A percentile compares a stretch with the other conserved stretches of the same genome.
These are phyloP conservation scores for Clavariopsis aquatica DNA, from an alignment of 495 filamentous ascomycete genomes.

Conservation along the genomic window DNA sequence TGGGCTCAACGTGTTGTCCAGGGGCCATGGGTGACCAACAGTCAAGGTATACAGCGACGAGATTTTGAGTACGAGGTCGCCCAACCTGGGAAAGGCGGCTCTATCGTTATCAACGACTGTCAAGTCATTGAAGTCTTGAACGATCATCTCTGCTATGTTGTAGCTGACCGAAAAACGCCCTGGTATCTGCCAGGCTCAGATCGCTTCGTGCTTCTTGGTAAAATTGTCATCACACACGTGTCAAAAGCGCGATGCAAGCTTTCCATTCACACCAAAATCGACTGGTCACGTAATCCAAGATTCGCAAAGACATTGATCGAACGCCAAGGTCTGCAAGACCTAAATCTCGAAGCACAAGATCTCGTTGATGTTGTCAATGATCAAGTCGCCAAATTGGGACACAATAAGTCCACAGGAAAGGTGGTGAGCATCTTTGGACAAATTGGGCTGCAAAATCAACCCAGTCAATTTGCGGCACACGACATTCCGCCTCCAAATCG, in stretches of 20 bases:
- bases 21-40: conserved; percentile 74
- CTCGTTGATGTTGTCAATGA: conserved; percentile 82
- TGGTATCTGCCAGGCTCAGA: conserved; percentile 86
- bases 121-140: conserved; percentile 90
- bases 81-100: conserved; percentile 15
- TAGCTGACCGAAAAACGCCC: conserved; percentile 82
- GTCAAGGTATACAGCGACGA: conserved; percentile 67
- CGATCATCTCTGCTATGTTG: conserved; percentile 93
- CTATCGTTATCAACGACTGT: conserved; percentile 65
- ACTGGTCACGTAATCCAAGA: conserved; percentile 70
- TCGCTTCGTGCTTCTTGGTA: conserved; percentile 80
- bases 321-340: conserved; percentile 74
- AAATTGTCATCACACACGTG: conserved; percentile 90
- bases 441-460: conserved; percentile 70
- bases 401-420: conserved; percentile 82
- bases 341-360: conserved; percentile 80
- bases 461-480: conserved; percentile 61
- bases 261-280: conserved; percentile 80
- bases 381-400: conserved; percentile 79
- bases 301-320: conserved; percentile 74
- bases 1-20: conserved; percentile 72
- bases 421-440: conserved; percentile 88
- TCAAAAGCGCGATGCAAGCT: conserved; percentile 91
- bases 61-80: conserved; percentile 67
- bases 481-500: conserved; percentile 47